Conservation (phyloP, 2,329 filamentous ascomycete species). For the Exophiala phaeomuriformis region DNA sequence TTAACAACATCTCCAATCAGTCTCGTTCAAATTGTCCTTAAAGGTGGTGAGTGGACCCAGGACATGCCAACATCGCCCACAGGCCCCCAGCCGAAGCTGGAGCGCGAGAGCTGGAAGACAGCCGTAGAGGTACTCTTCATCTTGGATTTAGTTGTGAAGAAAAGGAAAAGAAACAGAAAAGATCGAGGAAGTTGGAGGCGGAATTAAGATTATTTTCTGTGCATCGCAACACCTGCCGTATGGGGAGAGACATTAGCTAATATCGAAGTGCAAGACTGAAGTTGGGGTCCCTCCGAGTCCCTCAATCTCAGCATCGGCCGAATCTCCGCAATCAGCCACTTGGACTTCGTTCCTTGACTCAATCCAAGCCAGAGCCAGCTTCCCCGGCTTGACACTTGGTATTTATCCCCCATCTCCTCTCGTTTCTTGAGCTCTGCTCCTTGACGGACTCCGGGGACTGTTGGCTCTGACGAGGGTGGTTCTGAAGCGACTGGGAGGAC, state of each 20-base stretch:
- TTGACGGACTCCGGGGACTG: too few species aligned
- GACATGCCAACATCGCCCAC: slow-evolving; percentile 29
- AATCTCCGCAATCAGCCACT: slow-evolving; percentile 13
- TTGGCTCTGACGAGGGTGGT: too few species aligned
- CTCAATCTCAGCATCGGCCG: slow-evolving; percentile 10
- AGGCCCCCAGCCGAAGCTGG: slow-evolving; percentile 21
- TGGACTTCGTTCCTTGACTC: slow-evolving; percentile 22
- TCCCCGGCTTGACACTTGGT: not conserved
- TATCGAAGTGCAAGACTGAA: too few species aligned
- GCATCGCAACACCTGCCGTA: slow-evolving; percentile 13
- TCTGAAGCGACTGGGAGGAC: too few species aligned
- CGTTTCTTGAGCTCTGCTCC: not conserved
- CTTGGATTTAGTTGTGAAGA: slow-evolving; percentile 30
- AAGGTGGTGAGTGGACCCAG: slow-evolving; percentile 28
- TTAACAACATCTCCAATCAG: slow-evolving; percentile 28
- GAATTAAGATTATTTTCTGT: slow-evolving; percentile 1
- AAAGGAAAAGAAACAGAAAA: slow-evolving; percentile 11
- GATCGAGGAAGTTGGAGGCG: slow-evolving; percentile 1
- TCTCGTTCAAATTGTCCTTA: slow-evolving; percentile 26
- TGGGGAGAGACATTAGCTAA: not conserved
- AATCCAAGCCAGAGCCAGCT: not conserved
- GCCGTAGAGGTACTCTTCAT: slow-evolving; percentile 26
- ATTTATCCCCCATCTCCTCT: not conserved
- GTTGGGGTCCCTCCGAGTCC: too few species aligned
- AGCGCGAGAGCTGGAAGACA: slow-evolving; percentile 25